Evolutionary conservation across 1,284 basidiomycete species (phyloP), one percentile per base, ranked within the genome.

Genomic region (Anthracocystis walkeri): DNA sequence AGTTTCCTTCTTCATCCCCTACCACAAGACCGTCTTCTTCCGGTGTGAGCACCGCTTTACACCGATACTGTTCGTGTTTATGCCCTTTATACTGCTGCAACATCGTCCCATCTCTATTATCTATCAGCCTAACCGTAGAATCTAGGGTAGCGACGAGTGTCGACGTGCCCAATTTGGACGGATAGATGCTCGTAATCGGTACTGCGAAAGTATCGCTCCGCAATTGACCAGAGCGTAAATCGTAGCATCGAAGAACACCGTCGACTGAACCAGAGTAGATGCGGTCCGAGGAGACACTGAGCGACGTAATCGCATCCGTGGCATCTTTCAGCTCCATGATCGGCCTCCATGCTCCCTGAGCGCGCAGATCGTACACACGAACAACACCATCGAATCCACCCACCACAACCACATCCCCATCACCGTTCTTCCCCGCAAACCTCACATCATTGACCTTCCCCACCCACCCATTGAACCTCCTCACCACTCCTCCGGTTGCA

Each of bases 281-380:
- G 62, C 89, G 18, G 20, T 58, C 61, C 1, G 49, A 35, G 90
- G 89, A 41, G 88, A 82, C 70, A 86, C 66, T 71, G n/a, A 99
- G 85, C 8, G 67, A 54, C 0, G 76, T 73, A 53, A 99, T 91
- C 0, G 93, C 91, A 80, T 97, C 95, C 21, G 90, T 90, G 0
- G 95, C 92, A 75, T 98, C 95, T 61, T 95, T 92, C 4, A 98
- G 88, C 16, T 91, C 89, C 86, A 97, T 95, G n/a, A 99, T 93
- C 0, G 96, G 90, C 25, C 74, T 61, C 33, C 94, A 90, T 4
- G 75, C 76, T 18, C 67, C 67, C 23, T 73, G 65, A 2, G 83
- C 75, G 55, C 95, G 94, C 72, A 64, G 63, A 55, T 85, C 84
- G 59, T 78, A 85, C 25, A 80, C 62, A 10, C 83, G 67, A 12